Conservation (phyloP, 495 filamentous ascomycete genomes). For the Haplographium delicatum region DNA sequence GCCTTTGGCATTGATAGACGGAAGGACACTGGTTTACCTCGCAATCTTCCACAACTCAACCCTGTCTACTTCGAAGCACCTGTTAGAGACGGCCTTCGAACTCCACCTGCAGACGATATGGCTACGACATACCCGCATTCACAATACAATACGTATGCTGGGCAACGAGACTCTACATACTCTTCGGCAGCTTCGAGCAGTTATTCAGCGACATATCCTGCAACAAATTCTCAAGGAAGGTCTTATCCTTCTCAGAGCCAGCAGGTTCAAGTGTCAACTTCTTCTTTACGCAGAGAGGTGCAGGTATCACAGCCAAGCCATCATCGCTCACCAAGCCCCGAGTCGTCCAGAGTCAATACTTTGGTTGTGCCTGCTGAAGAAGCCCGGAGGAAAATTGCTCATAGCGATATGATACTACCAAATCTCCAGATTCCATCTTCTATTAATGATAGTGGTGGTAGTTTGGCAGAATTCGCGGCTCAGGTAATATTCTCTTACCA, state of each 20-base stretch:
- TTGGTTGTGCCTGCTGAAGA: conserved; percentile 17
- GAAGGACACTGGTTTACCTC: conserved; percentile 10
- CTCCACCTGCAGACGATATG: conserved; percentile 43
- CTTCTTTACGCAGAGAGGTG: conserved; percentile 17
- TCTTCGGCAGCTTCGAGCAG: conserved; percentile 21
- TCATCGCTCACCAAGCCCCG: conserved; percentile 24
- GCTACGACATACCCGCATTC: conserved; percentile 44
- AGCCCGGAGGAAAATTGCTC: conserved; percentile 28
- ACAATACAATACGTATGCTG: conserved; percentile 32
- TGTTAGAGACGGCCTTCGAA: conserved; percentile 36
- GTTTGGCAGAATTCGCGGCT: conserved; percentile 74
- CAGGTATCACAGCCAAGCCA: conserved; percentile 29
- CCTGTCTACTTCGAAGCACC: conserved; percentile 22
- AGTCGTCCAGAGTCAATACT: conserved; percentile 17
- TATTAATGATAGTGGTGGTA: conserved; percentile 69
- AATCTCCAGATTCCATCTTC: conserved; percentile 66
- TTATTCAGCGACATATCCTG: conserved; percentile 4
- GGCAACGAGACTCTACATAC: conserved; percentile 31
- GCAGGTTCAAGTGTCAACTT: conserved; percentile 9
- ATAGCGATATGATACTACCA: conserved; percentile 46
- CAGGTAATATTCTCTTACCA: conserved; percentile 44
- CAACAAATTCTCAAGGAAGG: conserved; percentile 8
- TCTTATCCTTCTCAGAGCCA: conserved; percentile 20
- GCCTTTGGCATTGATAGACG: conserved; percentile 12
- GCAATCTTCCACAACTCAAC: conserved; percentile 4